phyloP scores from a whole-genome alignment of 192 early-diverging fungal species.

The Backusella australiensis region DNA sequence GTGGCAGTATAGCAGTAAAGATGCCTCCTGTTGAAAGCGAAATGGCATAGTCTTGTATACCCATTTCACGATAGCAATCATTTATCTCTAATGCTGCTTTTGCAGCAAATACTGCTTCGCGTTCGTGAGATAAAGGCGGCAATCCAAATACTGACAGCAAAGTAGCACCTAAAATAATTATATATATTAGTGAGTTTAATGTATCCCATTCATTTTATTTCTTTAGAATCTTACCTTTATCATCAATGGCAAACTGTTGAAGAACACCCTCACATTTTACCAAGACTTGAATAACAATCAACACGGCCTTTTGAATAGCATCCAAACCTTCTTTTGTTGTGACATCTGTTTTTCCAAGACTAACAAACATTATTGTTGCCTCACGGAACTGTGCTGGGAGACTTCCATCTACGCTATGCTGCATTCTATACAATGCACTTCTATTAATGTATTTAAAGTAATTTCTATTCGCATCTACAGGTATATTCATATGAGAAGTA shows the following conservation, averaged over 20 bases:
- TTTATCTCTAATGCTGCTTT: conserved; percentile 46
- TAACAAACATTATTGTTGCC: conserved; percentile 50
- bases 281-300: conserved; percentile 23
- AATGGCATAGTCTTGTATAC: conserved; percentile 39
- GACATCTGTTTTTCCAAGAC: conserved; percentile 41
- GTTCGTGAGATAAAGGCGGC: conserved; percentile 49
- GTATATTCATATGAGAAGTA: conserved; percentile 14
- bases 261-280: conserved; percentile 49
- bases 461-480: conserved; percentile 25
- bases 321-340: conserved; percentile 36
- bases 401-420: conserved; percentile 35
- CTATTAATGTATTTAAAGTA: conserved; percentile 52
- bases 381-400: conserved; percentile 50
- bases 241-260: conserved; percentile 55
- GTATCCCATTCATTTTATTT: neutral
- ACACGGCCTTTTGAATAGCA: conserved; percentile 35
- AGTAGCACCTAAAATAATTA: conserved; percentile 35
- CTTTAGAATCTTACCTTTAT: conserved; percentile 33
- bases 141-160: conserved; percentile 47
- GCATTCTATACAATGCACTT: conserved; percentile 40
- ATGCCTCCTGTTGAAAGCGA: conserved; percentile 48
- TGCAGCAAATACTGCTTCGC: conserved; percentile 49
- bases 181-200: neutral
- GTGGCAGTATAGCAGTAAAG: conserved; percentile 42
- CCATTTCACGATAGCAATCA: conserved; percentile 19